Conservation (phyloP, 202 grass and related monocot species). For the Zizania palustris region DNA sequence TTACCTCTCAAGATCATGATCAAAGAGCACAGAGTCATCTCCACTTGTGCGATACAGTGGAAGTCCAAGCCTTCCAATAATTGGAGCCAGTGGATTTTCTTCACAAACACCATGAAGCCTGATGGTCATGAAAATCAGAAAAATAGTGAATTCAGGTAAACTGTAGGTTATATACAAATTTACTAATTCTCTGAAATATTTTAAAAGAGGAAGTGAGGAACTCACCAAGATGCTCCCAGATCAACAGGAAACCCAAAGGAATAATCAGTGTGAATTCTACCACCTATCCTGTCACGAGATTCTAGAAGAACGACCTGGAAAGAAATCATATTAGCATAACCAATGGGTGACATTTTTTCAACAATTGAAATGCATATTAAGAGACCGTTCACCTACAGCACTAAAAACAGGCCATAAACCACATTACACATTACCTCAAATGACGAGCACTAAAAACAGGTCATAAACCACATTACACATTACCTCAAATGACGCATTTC, state of each 20-base stretch:
- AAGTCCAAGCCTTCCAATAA: conserved; percentile 92
- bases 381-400: conserved; percentile 13
- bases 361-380: conserved; percentile 16
- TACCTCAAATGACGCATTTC: conserved; percentile 89
- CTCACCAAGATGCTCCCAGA: conserved; percentile 95
- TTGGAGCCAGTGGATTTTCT: conserved; percentile 93
- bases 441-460: too few relatives aligned
- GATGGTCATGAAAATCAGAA: conserved; percentile 30
- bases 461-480: too few relatives aligned
- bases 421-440: background rate
- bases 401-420: conserved; percentile 5
- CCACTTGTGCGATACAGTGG: conserved; percentile 94
- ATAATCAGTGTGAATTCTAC: conserved; percentile 90
- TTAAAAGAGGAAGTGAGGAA: conserved; percentile 31
- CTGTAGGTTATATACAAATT: background rate
- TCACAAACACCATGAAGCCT: conserved; percentile 99
- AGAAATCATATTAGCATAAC: conserved; percentile 21
- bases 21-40: conserved; percentile 88
- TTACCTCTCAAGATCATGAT: conserved; percentile 98
- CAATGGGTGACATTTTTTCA: background rate
- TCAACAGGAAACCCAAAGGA: conserved; percentile 98
- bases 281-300: conserved; percentile 95
- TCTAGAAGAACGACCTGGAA: conserved; percentile 90
- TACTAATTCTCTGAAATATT: background rate
- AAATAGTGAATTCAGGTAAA: background rate